phyloP scores from a whole-genome alignment of 441 rosid species.

The Gossypium gossypioides region DNA sequence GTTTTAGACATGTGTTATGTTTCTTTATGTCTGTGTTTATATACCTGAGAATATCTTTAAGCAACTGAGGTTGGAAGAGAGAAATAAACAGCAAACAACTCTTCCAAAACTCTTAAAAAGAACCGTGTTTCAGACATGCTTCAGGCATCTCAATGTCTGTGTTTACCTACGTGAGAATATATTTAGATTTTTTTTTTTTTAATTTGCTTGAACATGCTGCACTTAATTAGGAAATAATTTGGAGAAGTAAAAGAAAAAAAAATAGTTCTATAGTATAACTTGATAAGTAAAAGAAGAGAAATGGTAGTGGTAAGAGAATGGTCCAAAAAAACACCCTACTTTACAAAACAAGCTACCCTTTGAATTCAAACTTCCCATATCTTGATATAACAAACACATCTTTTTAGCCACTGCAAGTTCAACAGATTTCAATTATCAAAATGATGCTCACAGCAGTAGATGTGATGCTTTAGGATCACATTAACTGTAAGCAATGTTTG shows the following conservation, averaged over 20 bases:
- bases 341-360: not conserved
- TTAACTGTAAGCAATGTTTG: not conserved
- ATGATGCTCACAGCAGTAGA: not conserved
- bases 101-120: not conserved
- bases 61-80: not conserved
- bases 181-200: not conserved
- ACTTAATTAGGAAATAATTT: not conserved
- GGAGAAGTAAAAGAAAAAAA: not conserved
- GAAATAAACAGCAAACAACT: not conserved
- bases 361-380: not conserved
- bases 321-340: not conserved
- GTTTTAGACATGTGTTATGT: not conserved
- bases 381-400: not conserved
- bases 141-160: not conserved
- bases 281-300: not conserved
- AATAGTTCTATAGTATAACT: not conserved
- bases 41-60: not conserved
- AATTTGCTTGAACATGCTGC: not conserved
- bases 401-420: not conserved
- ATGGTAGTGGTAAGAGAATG: not conserved
- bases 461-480: not conserved
- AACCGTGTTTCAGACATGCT: not conserved
- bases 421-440: not conserved
- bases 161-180: not conserved
- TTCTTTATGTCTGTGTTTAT: not conserved